Evolutionary conservation across 768 basidiomycete genomes (phyloP).

Genomic region (Podaxis pistillaris): DNA sequence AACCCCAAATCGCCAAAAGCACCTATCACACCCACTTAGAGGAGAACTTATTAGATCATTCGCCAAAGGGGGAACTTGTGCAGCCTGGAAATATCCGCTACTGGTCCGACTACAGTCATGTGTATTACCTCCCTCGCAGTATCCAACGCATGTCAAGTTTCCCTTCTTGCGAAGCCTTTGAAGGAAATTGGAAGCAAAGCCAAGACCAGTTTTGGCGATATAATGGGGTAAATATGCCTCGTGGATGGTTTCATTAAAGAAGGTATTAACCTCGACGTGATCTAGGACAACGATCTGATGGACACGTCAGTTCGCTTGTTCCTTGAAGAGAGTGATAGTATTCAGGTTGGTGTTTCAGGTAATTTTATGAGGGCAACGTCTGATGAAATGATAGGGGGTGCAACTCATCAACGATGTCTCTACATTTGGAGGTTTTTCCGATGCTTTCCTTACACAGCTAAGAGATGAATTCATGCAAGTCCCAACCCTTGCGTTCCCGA

Average conservation of each 20-base stretch:
- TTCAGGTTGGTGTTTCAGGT: constrained; percentile 50
- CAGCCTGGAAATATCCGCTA: constrained; percentile 41
- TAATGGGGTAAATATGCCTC: constrained; percentile 46
- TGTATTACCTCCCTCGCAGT: constrained; percentile 64
- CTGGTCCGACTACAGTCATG: constrained; percentile 70
- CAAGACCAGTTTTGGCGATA: constrained; percentile 50
- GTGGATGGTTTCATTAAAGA: neutral
- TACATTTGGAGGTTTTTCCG: constrained; percentile 64
- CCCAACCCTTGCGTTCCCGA: constrained; percentile 54
- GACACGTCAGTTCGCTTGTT: constrained; percentile 65
- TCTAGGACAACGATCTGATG: constrained; percentile 62
- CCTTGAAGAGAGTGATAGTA: constrained; percentile 72
- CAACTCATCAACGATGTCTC: constrained; percentile 64
- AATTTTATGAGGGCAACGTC: neutral
- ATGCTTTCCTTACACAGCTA: constrained; percentile 55
- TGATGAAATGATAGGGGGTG: constrained; percentile 48
- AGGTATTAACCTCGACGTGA: neutral
- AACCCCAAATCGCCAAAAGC: constrained; percentile 44
- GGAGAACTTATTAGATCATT: constrained; percentile 16
- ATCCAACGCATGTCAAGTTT: constrained; percentile 62
- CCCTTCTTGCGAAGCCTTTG: constrained; percentile 50
- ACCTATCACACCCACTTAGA: constrained; percentile 49
- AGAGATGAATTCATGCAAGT: constrained; percentile 69
- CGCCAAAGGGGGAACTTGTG: constrained; percentile 1
- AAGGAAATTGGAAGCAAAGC: constrained; percentile 57